Evolutionary conservation across 2,329 filamentous ascomycete genomes (phyloP), one percentile per base, ranked within the genome.

Genomic region (Fusarium sambucinum): DNA sequence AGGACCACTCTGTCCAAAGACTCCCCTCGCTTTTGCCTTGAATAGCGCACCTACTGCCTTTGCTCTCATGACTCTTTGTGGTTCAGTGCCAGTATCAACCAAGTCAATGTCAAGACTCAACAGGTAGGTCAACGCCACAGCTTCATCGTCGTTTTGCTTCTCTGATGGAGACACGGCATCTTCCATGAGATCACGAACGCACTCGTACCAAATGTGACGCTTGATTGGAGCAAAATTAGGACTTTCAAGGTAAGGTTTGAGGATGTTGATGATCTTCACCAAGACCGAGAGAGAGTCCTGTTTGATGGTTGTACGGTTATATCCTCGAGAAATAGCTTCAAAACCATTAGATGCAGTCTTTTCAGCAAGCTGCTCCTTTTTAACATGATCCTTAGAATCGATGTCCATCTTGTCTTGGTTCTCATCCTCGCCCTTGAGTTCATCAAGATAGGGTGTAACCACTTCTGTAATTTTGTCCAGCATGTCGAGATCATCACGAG

Each of bases 351-450:
- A 81, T 1, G 81, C 81, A 8, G 84, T 84, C 62, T 79, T 79
- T 12, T 78, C 79, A 11, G 78, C 76, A 1, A 81, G 65, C 37
- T 84, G 79, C 35, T 84, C 82, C 60, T 83, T 63, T 16, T 35
- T 47, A 0, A 33, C 51, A 9, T 61, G 56, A 10, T 63, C 60
- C 19, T 63, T 82, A 21, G 83, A 83, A 74, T 91, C 90, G 23
- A 92, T 80, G 19, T 93, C 91, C 90, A 93, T 93, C 57, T 84
- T 84, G 65, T 90, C 87, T 45, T 87, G 87, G 32, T 85, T 84
- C 44, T 87, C 87, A 32, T 85, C 84, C 14, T 87, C 87, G 33
- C 86, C 84, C 17, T 69, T 79, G 6, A 86, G 71, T 29, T 89
- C 85, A 42, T 90, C 87, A 33, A 96, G 77, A 45, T 90, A 80